phyloP scores from a whole-genome alignment of 2,329 filamentous ascomycete species.

The Fusarium sp. region DNA sequence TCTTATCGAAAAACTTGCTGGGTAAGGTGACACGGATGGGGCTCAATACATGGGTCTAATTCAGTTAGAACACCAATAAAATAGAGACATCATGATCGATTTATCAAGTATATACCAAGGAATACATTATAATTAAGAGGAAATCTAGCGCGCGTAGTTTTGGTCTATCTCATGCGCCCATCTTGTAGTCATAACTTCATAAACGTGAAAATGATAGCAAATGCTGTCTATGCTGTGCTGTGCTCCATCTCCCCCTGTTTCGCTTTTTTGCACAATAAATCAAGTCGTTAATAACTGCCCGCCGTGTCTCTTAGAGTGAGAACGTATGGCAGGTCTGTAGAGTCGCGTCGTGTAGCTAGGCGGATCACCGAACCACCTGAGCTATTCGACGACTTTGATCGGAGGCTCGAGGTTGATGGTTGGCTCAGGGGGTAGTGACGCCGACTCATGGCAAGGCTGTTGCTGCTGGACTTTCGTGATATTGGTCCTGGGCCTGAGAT shows the following conservation, averaged over 20 bases:
- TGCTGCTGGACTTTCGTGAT: slow-evolving; percentile 52
- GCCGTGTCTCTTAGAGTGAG: slow-evolving; percentile 50
- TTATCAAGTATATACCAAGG: slow-evolving; percentile 11
- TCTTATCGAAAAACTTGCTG: slow-evolving; percentile 34
- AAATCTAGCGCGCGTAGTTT: slow-evolving; percentile 22
- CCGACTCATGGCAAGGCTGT: slow-evolving; percentile 58
- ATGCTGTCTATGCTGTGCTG: slow-evolving; percentile 1
- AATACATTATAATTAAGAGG: slow-evolving; percentile 38
- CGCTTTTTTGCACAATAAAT: not conserved
- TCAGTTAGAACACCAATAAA: not conserved
- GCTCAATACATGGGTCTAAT: not conserved
- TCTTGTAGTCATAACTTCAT: slow-evolving; percentile 33
- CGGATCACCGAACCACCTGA: slow-evolving; percentile 61
- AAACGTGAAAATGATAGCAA: slow-evolving; percentile 27
- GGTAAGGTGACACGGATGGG: not conserved
- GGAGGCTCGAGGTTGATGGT: slow-evolving; percentile 54
- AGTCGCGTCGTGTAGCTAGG: slow-evolving; percentile 54
- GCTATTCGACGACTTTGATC: slow-evolving; percentile 51
- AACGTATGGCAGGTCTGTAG: slow-evolving; percentile 51
- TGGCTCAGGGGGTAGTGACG: slow-evolving; percentile 54
- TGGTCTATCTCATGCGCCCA: slow-evolving; percentile 12
- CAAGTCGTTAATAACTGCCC: slow-evolving; percentile 39
- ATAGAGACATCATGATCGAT: not conserved
- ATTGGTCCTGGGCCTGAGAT: slow-evolving; percentile 46
- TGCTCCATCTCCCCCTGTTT: not conserved